A percentile compares a stretch with the other conserved stretches of the same genome.
phyloP scores from a whole-genome alignment of 306 rosid species.

The Fragaria ananassa region DNA sequence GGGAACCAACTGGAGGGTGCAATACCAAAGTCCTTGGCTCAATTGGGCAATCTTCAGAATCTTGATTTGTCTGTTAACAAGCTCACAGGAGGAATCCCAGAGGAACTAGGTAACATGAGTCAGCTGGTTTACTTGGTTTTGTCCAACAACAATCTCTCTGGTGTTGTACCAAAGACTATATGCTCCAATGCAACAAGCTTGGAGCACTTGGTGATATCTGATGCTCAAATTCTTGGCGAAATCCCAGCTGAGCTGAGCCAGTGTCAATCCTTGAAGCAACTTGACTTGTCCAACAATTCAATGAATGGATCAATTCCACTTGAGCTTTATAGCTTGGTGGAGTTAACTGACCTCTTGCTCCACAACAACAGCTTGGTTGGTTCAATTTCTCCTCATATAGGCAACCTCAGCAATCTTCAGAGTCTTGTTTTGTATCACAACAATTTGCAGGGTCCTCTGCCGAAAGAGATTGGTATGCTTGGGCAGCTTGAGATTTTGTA shows the following conservation, averaged over 20 bases:
- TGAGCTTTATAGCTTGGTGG: conserved; percentile 49
- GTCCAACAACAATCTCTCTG: conserved; percentile 65
- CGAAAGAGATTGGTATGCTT: conserved; percentile 81
- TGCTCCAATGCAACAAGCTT: conserved; percentile 77
- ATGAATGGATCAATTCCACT: conserved; percentile 76
- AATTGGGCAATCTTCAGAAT: conserved; percentile 59
- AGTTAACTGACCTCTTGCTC: conserved; percentile 68
- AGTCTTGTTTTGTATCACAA: conserved; percentile 72
- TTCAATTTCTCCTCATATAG: conserved; percentile 63
- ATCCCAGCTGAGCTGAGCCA: conserved; percentile 64
- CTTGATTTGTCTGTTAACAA: conserved; percentile 76
- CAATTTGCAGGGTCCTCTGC: conserved; percentile 66
- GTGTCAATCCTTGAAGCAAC: conserved; percentile 64
- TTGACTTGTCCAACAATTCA: conserved; percentile 80
- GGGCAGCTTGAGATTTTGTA: conserved; percentile 62
- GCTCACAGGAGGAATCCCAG: conserved; percentile 66
- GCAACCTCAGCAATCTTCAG: conserved; percentile 59
- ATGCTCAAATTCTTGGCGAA: conserved; percentile 52
- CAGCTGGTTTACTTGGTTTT: conserved; percentile 57
- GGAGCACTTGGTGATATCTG: conserved; percentile 58
- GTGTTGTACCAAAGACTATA: conserved; percentile 54
- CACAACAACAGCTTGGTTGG: conserved; percentile 86
- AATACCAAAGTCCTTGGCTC: conserved; percentile 56
- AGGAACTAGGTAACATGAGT: conserved; percentile 66
- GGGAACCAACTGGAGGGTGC: conserved; percentile 67